A percentile compares a stretch with the other conserved stretches of the same genome.
Conservation (phyloP, 1,284 basidiomycete species). For the Ganoderma lucidum region DNA sequence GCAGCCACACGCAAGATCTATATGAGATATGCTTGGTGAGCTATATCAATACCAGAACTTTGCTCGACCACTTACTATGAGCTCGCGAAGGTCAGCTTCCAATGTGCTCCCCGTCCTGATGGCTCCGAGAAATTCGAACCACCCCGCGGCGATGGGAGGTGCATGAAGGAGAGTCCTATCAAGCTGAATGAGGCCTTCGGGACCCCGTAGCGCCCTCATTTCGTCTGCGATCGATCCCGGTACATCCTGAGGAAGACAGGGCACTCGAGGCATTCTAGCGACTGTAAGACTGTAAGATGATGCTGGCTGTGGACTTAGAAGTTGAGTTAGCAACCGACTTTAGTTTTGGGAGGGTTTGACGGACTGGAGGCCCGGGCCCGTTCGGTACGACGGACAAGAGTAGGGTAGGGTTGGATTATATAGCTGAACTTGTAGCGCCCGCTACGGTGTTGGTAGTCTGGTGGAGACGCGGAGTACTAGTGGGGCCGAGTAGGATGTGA, state of each 20-base stretch:
- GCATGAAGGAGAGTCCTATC: conserved; percentile 6
- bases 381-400: no score
- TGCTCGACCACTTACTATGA: conserved; percentile 27
- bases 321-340: neutral
- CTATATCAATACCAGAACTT: neutral
- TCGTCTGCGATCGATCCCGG: neutral
- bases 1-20: conserved; percentile 8
- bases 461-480: no score
- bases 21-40: neutral
- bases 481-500: no score
- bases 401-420: no score
- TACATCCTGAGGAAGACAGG: neutral
- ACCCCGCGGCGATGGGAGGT: conserved; percentile 27
- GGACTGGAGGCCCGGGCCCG: no score
- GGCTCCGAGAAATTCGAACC: conserved; percentile 28
- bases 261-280: neutral
- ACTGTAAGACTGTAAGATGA: neutral
- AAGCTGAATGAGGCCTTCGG: neutral
- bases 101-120: conserved; percentile 33
- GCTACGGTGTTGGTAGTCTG: no score
- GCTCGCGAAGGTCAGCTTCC: conserved; percentile 34
- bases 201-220: neutral
- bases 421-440: no score
- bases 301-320: neutral
- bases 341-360: neutral